A percentile compares a stretch with the other conserved stretches of the same genome.
Evolutionary conservation across 2,329 filamentous ascomycete genomes (phyloP).

Genomic region (Exophiala lecanii-corni): DNA sequence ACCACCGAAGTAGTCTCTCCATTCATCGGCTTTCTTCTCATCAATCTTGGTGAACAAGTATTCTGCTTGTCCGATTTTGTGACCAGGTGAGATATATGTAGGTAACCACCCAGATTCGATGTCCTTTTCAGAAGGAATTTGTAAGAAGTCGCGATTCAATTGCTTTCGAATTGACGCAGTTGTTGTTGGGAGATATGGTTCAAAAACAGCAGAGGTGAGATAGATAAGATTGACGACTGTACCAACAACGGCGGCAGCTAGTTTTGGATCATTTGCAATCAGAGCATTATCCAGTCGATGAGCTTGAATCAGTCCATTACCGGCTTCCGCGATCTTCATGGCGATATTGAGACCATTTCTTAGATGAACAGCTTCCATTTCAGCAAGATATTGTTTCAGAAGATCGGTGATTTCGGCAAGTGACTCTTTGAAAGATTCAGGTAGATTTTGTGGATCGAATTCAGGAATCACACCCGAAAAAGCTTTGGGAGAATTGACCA

Average conservation of each 20-base stretch:
- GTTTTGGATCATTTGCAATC: conserved; percentile 55
- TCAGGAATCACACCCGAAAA: conserved; percentile 67
- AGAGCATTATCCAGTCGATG: conserved; percentile 59
- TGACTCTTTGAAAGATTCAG: conserved; percentile 37
- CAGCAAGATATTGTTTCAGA: conserved; percentile 52
- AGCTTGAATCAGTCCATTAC: conserved; percentile 57
- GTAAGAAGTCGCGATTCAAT: conserved; percentile 56
- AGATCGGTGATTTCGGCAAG: conserved; percentile 47
- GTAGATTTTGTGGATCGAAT: conserved; percentile 37
- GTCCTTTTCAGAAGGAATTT: conserved; percentile 53
- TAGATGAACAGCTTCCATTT: conserved; percentile 58
- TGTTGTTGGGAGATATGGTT: conserved; percentile 82
- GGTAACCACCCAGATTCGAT: conserved; percentile 59
- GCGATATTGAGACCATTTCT: conserved; percentile 51
- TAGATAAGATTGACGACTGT: conserved; percentile 80
- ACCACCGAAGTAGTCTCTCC: conserved; percentile 70
- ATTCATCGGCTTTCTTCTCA: conserved; percentile 74
- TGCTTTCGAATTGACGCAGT: conserved; percentile 71
- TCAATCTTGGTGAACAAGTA: conserved; percentile 83
- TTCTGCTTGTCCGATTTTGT: conserved; percentile 74
- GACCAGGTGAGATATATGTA: conserved; percentile 59
- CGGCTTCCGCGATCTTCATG: conserved; percentile 54
- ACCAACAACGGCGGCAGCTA: conserved; percentile 62
- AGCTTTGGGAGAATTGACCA: conserved; percentile 63
- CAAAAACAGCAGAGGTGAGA: conserved; percentile 71